Evolutionary conservation across 176 grass and related monocot species (phyloP), one percentile per base, ranked within the genome.

Genomic region (Pontederia crassipes): DNA sequence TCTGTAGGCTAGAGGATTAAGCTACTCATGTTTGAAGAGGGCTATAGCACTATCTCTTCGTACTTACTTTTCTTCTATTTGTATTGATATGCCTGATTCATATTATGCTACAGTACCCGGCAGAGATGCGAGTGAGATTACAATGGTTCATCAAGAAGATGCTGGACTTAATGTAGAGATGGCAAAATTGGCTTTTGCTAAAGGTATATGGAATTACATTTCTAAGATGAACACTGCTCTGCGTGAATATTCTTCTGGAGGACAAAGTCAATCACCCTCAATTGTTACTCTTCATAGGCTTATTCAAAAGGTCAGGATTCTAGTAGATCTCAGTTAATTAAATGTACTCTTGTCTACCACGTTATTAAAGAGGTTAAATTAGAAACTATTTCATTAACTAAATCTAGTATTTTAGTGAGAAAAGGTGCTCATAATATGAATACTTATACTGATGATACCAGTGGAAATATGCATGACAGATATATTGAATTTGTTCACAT

Each of bases 141-240:
- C 60, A 70, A 57, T 98, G 70, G 56, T 98, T 55, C 87, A 98
- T 80, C 78, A 88, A 78, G 93, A 92, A 69, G 79, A 77, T 58
- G 90, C 87, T 72, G 81, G 87, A 54, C 85, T 98, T 78, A 98
- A 98, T 62, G 61, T 83, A 56, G 81, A 88, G 64, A 81, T 98
- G 84, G 87, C 87, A 69, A 98, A 98, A 65, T 67, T 98, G 28
- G 93, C 87, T 24, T 98, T 98, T 79, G 78, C 87, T 8, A 98
- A 98, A 64, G 87, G 87, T 11, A 88, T 92, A 49, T 97, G 93
- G 93, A 86, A 40, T 63, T 92, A 88, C 57, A 78, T 98, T 45
- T 88, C 81, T 63, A 98, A 92, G 70, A 98, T 88, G 87, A 85
- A 98, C 68, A 84, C 62, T 68, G 93, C 93, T 61, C 78, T 98